Evolutionary conservation across 345 rosid species (phyloP).

Genomic region (Leavenworthia alabamica): DNA sequence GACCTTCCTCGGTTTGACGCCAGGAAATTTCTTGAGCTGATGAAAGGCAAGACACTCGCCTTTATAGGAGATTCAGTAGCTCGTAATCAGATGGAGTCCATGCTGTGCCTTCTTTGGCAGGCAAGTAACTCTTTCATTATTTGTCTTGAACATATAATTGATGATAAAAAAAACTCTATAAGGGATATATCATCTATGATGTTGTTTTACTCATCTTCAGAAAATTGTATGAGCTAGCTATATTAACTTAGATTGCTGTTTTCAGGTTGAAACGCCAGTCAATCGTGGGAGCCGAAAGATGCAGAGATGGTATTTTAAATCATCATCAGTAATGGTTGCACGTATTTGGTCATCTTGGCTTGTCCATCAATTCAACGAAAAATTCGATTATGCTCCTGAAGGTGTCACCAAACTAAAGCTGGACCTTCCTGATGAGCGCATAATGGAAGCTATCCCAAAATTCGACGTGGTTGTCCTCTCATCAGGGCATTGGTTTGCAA

Average conservation of each 20-base stretch:
- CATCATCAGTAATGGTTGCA: slow-evolving; percentile 62
- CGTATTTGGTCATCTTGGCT: slow-evolving; percentile 99
- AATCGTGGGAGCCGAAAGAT: slow-evolving; percentile 82
- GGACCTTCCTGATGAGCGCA: slow-evolving; percentile 64
- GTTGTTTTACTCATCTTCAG: background rate
- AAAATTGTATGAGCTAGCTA: background rate
- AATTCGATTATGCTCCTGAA: slow-evolving; percentile 60
- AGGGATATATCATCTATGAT: background rate
- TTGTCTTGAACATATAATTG: background rate
- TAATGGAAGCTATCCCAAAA: slow-evolving; percentile 59
- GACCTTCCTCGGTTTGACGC: slow-evolving; percentile 89
- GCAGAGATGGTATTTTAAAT: slow-evolving; percentile 77
- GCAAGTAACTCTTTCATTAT: slow-evolving; percentile 40
- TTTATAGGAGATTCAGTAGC: slow-evolving; percentile 96
- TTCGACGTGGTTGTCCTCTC: slow-evolving; percentile 83
- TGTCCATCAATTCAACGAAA: slow-evolving; percentile 57
- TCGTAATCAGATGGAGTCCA: slow-evolving; percentile 97
- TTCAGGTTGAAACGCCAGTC: slow-evolving; percentile 86
- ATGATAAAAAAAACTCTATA: background rate
- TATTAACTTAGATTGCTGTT: background rate
- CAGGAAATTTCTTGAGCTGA: slow-evolving; percentile 77
- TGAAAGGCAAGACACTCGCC: slow-evolving; percentile 90
- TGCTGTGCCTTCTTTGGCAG: slow-evolving; percentile 99
- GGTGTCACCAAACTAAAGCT: slow-evolving; percentile 80
- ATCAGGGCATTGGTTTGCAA: slow-evolving; percentile 98